Base-by-base conservation (phyloP, 495 filamentous ascomycete genomes). In the Pseudomonodictys pantanalensis region DNA sequence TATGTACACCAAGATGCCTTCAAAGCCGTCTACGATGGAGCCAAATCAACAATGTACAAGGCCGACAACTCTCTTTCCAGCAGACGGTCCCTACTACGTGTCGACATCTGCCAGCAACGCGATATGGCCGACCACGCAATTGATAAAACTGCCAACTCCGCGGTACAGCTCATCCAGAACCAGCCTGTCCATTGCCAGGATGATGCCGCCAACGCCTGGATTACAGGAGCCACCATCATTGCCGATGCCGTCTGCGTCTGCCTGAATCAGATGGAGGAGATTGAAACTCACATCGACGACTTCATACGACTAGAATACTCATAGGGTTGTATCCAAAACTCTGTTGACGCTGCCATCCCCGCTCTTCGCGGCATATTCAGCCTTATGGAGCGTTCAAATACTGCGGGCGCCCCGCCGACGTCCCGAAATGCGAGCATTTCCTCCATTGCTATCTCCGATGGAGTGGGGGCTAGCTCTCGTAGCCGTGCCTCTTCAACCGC, bases 1-100 rank as follows among this genome's bases (percentile, higher is more conserved):
- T 74, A 72, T 43, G 60, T 69, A 5, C 66, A 73, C 56, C 59
- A 74, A 52, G 72, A 74, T 46, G 69, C 69, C 26, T 74, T 73
- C 68, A 73, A 73, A 58, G 64, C 67, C 44, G 68, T 73, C 28
- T 74, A 72, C 54, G 71, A 73, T 29, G 54, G 67, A 30, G 55
- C 64, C 12, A 72, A 72, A 45, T 51, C 63, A n/a, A 50, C 32
- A 8, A 69, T 65, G 60, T 59, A 65, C 22, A 57, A 50, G 33
- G 55, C 60, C 30, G 63, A 48, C 29, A 62, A 58, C 41, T 57
- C 50, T 29, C 48, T 60, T 1, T 50, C 52, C 3, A 54, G 47
- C 32, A 20, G 53, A 22, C 26, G 47, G 30, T 30, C 35, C 10
- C 53, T 57, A 0, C 39, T 71, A 3, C 53, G 65, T 35, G 69